Evolutionary conservation across 805 yeast genomes (phyloP).

Genomic region (Metschnikowia borealis): DNA sequence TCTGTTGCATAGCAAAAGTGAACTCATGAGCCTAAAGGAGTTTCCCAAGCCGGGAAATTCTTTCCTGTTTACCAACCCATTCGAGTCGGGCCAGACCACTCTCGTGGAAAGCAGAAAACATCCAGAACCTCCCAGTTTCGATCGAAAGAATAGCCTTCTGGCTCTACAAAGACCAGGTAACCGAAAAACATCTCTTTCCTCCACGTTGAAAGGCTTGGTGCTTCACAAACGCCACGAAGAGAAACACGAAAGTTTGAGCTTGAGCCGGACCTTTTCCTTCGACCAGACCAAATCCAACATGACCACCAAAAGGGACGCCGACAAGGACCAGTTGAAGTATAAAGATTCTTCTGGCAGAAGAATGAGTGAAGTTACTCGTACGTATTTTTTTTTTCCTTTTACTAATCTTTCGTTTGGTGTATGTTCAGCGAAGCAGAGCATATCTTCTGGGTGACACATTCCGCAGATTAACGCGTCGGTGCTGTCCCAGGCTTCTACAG

Average conservation of each 20-base stretch:
- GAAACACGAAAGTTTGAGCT: not conserved
- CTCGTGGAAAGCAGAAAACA: constrained; percentile 9
- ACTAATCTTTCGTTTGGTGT: not conserved
- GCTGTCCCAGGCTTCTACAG: too few relatives aligned
- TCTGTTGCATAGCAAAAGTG: not conserved
- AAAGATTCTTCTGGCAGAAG: constrained; percentile 17
- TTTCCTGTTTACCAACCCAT: constrained; percentile 10
- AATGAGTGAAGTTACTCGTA: constrained; percentile 31
- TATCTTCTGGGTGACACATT: not conserved
- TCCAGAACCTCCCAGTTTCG: not conserved
- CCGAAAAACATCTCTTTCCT: constrained; percentile 8
- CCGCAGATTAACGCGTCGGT: not conserved
- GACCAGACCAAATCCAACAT: constrained; percentile 38
- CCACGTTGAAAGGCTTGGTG: constrained; percentile 9
- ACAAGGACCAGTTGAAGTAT: constrained; percentile 14
- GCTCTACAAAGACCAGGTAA: not conserved
- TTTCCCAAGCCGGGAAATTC: not conserved
- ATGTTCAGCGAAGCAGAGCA: not conserved
- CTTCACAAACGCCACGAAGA: constrained; percentile 5
- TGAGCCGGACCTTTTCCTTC: constrained; percentile 22
- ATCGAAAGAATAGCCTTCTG: constrained; percentile 2
- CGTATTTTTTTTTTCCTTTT: constrained; percentile 24
- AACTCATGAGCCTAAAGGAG: not conserved
- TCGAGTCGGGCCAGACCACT: constrained; percentile 13
- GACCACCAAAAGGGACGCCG: constrained; percentile 28